These are phyloP conservation scores for Hypoxylon sp. DNA, from an alignment of 2,329 filamentous ascomycete species.

Conservation along the genomic window DNA sequence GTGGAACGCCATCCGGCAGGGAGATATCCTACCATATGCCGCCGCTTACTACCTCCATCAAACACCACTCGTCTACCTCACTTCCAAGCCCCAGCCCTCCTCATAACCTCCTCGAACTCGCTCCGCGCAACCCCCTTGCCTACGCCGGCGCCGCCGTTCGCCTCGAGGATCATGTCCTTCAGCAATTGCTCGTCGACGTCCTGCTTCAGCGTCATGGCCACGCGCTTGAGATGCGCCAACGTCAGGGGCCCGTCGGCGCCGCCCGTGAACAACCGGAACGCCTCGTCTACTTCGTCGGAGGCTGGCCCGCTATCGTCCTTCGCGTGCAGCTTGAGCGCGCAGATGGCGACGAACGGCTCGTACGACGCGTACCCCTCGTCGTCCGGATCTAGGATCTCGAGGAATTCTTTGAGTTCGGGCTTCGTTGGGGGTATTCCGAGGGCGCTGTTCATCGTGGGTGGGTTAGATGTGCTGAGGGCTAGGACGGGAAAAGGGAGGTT, in stretches of 20 bases:
- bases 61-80: slow-evolving; percentile 57
- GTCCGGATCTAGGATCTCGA: slow-evolving; percentile 86
- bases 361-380: slow-evolving; percentile 83
- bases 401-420: slow-evolving; percentile 81
- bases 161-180: slow-evolving; percentile 95
- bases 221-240: slow-evolving; percentile 80
- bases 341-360: slow-evolving; percentile 86
- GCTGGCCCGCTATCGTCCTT: slow-evolving; percentile 60
- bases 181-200: slow-evolving; percentile 86
- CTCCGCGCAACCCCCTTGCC: slow-evolving; percentile 79
- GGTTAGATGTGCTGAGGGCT: background rate
- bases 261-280: slow-evolving; percentile 84
- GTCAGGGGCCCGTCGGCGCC: slow-evolving; percentile 74
- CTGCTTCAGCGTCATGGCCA: slow-evolving; percentile 87
- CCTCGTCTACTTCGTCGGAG: slow-evolving; percentile 80
- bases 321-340: slow-evolving; percentile 85
- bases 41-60: background rate
- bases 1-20: background rate
- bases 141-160: slow-evolving; percentile 84
- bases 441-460: slow-evolving; percentile 68
- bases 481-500: slow-evolving; percentile 15
- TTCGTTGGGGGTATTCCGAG: slow-evolving; percentile 79
- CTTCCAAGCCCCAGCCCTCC: slow-evolving; percentile 84
- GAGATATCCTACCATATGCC: background rate
- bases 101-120: slow-evolving; percentile 91